A percentile compares a stretch with the other conserved stretches of the same genome.
Conservation (phyloP, 345 rosid species). For the Capsella bursapastoris region DNA sequence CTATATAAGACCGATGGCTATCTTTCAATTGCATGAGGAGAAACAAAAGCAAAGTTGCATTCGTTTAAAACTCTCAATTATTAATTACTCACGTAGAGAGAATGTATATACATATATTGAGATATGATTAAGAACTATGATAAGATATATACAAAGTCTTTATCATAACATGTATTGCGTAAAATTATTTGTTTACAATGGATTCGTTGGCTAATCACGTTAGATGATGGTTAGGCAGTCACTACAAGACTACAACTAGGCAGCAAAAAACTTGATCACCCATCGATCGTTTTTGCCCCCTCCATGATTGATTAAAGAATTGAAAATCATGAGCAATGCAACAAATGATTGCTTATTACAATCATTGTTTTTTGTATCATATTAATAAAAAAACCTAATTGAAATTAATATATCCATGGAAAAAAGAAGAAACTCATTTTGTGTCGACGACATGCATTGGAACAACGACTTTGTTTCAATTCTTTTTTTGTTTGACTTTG, state of each 20-base stretch:
- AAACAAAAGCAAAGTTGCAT: not conserved
- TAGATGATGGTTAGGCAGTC: conserved; percentile 34
- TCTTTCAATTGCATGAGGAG: not conserved
- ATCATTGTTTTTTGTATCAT: conserved; percentile 34
- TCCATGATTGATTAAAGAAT: not conserved
- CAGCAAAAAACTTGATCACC: conserved; percentile 22
- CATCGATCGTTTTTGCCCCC: not conserved
- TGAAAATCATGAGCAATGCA: conserved; percentile 15
- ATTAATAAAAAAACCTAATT: not conserved
- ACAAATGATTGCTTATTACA: conserved; percentile 29
- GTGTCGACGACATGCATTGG: conserved; percentile 29
- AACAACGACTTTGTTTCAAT: not conserved
- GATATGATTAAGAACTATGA: not conserved
- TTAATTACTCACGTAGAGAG: not conserved
- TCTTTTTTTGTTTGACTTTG: conserved; percentile 31
- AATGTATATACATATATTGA: not conserved
- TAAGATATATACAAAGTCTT: conserved; percentile 16
- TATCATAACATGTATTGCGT: not conserved
- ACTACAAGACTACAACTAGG: conserved; percentile 36
- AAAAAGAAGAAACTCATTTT: conserved; percentile 20
- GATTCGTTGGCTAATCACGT: conserved; percentile 46
- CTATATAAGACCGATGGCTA: not conserved
- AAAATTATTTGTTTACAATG: conserved; percentile 21
- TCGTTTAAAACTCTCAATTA: not conserved
- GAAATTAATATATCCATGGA: conserved; percentile 2